phyloP scores from a whole-genome alignment of 2,329 filamentous ascomycete species.

The Cercospora brassicicola region DNA sequence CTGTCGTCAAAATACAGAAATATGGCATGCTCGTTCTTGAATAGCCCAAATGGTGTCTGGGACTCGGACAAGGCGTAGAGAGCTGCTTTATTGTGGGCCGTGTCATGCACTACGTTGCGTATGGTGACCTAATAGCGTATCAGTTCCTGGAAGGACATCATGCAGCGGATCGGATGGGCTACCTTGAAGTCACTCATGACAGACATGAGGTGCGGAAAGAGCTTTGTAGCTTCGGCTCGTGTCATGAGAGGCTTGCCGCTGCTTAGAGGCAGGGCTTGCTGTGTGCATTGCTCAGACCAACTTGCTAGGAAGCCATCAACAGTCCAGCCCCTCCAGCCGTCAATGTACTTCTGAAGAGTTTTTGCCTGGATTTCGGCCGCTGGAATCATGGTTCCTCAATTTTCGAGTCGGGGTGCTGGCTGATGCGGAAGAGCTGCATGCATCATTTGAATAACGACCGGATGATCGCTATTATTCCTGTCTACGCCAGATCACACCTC shows the following conservation, averaged over 20 bases:
- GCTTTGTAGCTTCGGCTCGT: not conserved
- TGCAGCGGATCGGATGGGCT: no score
- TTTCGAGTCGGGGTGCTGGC: no score
- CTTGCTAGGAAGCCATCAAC: not conserved
- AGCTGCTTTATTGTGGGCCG: slow-evolving; percentile 5
- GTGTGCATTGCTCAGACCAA: not conserved
- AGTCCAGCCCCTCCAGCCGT: not conserved
- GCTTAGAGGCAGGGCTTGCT: not conserved
- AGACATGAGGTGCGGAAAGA: not conserved
- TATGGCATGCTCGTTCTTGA: slow-evolving; percentile 3
- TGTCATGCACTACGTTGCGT: slow-evolving; percentile 3
- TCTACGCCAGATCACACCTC: no score
- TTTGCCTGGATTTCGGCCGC: not conserved
- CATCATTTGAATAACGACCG: no score
- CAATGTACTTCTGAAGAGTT: not conserved
- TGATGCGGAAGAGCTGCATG: no score
- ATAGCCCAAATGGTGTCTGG: not conserved
- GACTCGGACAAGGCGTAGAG: slow-evolving; percentile 2
- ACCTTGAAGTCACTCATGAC: not conserved
- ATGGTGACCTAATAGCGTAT: not conserved
- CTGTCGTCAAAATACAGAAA: not conserved
- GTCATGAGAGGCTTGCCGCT: slow-evolving; percentile 1
- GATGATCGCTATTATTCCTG: no score
- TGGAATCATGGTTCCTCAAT: no score
- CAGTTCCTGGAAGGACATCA: not conserved